These are phyloP conservation scores for Carpinus fangiana DNA, from an alignment of 306 rosid species.

Conservation along the genomic window DNA sequence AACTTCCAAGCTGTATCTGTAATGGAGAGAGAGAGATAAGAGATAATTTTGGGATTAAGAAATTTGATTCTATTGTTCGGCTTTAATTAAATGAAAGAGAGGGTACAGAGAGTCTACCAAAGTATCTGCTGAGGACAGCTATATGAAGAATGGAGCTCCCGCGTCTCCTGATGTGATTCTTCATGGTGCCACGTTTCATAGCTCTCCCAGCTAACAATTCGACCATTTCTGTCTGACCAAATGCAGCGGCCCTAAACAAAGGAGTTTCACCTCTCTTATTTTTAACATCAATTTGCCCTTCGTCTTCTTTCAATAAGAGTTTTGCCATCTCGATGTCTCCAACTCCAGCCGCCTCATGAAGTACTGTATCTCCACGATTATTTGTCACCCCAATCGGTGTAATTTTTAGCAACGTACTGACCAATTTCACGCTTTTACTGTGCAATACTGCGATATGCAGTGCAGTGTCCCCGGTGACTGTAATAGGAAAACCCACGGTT, in stretches of 20 bases:
- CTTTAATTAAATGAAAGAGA: neutral
- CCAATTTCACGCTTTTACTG: neutral
- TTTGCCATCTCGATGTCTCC: neutral
- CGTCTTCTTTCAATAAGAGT: neutral
- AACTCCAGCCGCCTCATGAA: slow-evolving; percentile 16
- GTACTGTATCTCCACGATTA: slow-evolving; percentile 3
- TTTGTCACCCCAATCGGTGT: too few relatives aligned
- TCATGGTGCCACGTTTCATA: neutral
- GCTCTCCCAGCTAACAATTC: neutral
- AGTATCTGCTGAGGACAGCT: slow-evolving; percentile 24
- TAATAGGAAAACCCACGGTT: neutral
- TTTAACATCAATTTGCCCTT: neutral
- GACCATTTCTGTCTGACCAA: neutral
- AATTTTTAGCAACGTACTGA: neutral
- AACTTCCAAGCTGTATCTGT: slow-evolving; percentile 22
- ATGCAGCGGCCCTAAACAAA: slow-evolving; percentile 22
- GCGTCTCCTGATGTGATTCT: neutral
- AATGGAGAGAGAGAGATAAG: neutral
- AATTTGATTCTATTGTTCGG: neutral
- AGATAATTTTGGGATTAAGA: neutral
- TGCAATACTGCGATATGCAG: slow-evolving; percentile 9
- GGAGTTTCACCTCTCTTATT: slow-evolving; percentile 27
- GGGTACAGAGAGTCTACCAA: slow-evolving; percentile 10
- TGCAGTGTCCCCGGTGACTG: slow-evolving; percentile 10
- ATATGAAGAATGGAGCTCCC: slow-evolving; percentile 28